Percentiles rank a stretch among this genome's conserved stretches.
Evolutionary conservation across 2,329 filamentous ascomycete species (phyloP).

Genomic region (Calycina marina): DNA sequence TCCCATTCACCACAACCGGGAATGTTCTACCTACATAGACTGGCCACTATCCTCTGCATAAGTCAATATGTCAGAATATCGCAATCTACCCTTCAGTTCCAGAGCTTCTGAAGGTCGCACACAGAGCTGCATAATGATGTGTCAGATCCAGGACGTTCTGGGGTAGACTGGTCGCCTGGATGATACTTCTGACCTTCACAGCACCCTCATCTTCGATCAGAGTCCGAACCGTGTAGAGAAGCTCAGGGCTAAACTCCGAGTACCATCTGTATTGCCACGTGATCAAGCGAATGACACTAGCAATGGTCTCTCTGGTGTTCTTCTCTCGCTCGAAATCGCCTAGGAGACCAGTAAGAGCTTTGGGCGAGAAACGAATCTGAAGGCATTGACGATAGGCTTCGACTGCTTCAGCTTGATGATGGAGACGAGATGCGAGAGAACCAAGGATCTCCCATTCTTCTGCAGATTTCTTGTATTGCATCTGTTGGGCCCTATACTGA

Average conservation of each 20-base stretch:
- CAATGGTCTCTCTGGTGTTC: constrained; percentile 68
- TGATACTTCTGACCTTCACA: constrained; percentile 92
- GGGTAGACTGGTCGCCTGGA: constrained; percentile 86
- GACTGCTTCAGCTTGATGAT: constrained; percentile 80
- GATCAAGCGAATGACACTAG: constrained; percentile 76
- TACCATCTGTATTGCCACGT: constrained; percentile 99
- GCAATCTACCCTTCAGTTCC: constrained; percentile 34
- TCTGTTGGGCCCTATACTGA: constrained; percentile 81
- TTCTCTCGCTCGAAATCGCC: constrained; percentile 63
- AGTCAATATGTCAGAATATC: no score
- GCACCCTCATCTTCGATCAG: constrained; percentile 96
- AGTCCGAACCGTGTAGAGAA: constrained; percentile 76
- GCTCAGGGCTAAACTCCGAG: constrained; percentile 90
- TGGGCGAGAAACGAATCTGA: constrained; percentile 78
- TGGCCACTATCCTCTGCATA: no score
- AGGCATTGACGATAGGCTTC: constrained; percentile 89
- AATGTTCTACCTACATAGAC: no score
- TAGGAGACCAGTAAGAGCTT: constrained; percentile 75
- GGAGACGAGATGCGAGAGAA: constrained; percentile 78
- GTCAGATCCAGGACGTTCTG: constrained; percentile 89
- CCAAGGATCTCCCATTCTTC: constrained; percentile 98
- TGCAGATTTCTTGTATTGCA: constrained; percentile 91
- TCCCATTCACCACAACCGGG: no score
- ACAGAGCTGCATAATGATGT: constrained; percentile 89
- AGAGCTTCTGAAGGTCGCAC: constrained; percentile 86